phyloP scores from a whole-genome alignment of 768 basidiomycete species.

The Vararia minispora region DNA sequence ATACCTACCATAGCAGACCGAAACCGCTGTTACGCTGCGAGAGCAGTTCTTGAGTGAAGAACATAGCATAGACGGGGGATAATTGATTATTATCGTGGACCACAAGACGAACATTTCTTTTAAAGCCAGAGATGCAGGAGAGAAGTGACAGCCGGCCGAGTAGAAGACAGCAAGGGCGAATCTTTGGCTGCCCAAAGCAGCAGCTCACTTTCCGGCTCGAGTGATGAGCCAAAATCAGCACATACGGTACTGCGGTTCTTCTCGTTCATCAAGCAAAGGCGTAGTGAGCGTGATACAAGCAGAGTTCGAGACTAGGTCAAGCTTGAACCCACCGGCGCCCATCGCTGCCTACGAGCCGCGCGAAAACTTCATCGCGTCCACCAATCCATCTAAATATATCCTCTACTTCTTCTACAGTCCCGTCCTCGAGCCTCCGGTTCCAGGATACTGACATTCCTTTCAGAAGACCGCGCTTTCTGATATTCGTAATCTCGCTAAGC shows the following conservation, averaged over 20 bases:
- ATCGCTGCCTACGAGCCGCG: conserved; percentile 42
- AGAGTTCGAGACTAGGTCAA: conserved; percentile 17
- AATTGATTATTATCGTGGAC: no score
- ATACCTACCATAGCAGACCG: conserved; percentile 68
- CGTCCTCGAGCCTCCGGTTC: conserved; percentile 20
- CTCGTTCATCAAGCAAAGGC: background rate
- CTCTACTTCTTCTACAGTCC: conserved; percentile 27
- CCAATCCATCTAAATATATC: conserved; percentile 52
- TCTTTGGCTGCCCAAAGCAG: no score
- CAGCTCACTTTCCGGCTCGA: no score
- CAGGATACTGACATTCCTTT: conserved; percentile 43
- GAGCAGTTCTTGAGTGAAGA: conserved; percentile 76
- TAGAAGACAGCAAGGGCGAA: conserved; percentile 1
- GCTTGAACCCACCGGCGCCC: conserved; percentile 39
- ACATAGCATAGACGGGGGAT: no score
- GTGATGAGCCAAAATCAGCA: background rate
- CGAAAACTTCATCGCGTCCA: conserved; percentile 55
- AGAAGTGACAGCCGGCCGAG: background rate
- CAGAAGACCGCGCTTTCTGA: conserved; percentile 45
- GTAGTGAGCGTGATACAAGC: conserved; percentile 1
- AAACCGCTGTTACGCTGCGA: conserved; percentile 79
- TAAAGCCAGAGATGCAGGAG: conserved; percentile 1
- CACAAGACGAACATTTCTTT: no score
- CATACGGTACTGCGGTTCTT: background rate
- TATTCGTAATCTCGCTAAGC: conserved; percentile 35